Evolutionary conservation across 805 yeast genomes (phyloP), one percentile per base, ranked within the genome.

Genomic region (Pichia paraexigua): DNA sequence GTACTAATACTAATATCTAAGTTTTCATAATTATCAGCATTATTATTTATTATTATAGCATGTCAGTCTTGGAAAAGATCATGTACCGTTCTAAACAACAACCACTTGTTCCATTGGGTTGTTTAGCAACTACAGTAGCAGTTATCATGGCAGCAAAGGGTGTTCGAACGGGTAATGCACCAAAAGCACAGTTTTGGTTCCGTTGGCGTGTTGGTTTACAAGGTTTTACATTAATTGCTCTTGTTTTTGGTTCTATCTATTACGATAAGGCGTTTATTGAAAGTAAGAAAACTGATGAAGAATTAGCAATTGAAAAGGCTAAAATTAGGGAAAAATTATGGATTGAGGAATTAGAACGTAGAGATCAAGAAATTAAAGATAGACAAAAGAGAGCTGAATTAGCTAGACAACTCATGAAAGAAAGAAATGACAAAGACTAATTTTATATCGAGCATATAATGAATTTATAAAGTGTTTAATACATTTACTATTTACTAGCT

Each of bases 201-300:
- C 77, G 92, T 59, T 87, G 89, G 80, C 84, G 97, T 74, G 92
- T 91, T 45, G 94, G 79, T 0, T 75, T 89, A 59, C 97, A 91
- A 69, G 88, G 86, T 5, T 78, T 85, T 52, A 91, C 97, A 0
- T 71, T 91, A 42, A 82, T 82, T 17, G 96, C 96, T 0, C 72
- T 91, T 47, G 83, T 90, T 7, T 82, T 80, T 13, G 97, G 97
- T 42, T 90, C 95, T 5, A 74, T 74, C 58, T 72, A 77, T 53
- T 87, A 78, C 65, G 90, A 87, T 54, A 62, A 69, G 35, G 78
- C 78, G 28, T 65, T 72, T 25, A 72, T 66, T 40, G 66, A 62
- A 43, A 39, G 37, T 5, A 73, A 75, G 48, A 73, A 71, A 57
- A 63, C 80, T 8, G 77, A 77, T 49, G 92, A 87, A 58, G 92